These are phyloP conservation scores for Lathyrus sativus DNA, from an alignment of 306 rosid genomes.

Conservation along the genomic window DNA sequence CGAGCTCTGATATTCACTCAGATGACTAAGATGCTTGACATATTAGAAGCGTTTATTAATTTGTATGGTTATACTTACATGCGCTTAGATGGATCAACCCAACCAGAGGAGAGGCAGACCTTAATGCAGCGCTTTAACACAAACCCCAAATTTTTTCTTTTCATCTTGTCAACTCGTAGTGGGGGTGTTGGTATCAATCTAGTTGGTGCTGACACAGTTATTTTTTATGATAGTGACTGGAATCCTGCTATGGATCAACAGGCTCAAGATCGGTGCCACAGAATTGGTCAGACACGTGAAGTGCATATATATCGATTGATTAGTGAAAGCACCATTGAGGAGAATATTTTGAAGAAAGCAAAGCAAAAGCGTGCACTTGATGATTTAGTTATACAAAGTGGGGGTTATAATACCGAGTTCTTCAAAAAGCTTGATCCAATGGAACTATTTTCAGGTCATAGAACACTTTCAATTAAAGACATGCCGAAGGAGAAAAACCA, in stretches of 20 bases:
- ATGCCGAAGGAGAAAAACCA: slow-evolving; percentile 66
- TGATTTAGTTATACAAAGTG: slow-evolving; percentile 96
- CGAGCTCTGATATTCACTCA: slow-evolving; percentile 92
- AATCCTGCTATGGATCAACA: slow-evolving; percentile 99
- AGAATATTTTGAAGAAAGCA: slow-evolving; percentile 96
- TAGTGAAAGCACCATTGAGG: slow-evolving; percentile 96
- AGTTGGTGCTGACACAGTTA: slow-evolving; percentile 98
- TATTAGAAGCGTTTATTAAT: slow-evolving; percentile 92
- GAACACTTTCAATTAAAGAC: slow-evolving; percentile 63
- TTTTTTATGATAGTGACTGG: slow-evolving; percentile 98
- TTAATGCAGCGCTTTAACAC: slow-evolving; percentile 95
- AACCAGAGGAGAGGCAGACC: slow-evolving; percentile 96
- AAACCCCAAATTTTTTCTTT: slow-evolving; percentile 87
- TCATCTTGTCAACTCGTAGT: slow-evolving; percentile 96
- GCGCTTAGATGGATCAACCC: slow-evolving; percentile 98
- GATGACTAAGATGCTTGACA: slow-evolving; percentile 98
- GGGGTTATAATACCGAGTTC: slow-evolving; percentile 95
- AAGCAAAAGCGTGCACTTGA: slow-evolving; percentile 98
- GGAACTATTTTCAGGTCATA: slow-evolving; percentile 90
- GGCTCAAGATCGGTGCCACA: slow-evolving; percentile 99
- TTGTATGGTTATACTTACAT: slow-evolving; percentile 97
- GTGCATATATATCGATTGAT: slow-evolving; percentile 92
- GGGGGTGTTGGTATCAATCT: slow-evolving; percentile 99
- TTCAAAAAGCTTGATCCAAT: slow-evolving; percentile 97
- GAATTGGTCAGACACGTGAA: slow-evolving; percentile 99